Evolutionary conservation across 306 rosid genomes (phyloP).

Genomic region (Spatholobus suberectus): DNA sequence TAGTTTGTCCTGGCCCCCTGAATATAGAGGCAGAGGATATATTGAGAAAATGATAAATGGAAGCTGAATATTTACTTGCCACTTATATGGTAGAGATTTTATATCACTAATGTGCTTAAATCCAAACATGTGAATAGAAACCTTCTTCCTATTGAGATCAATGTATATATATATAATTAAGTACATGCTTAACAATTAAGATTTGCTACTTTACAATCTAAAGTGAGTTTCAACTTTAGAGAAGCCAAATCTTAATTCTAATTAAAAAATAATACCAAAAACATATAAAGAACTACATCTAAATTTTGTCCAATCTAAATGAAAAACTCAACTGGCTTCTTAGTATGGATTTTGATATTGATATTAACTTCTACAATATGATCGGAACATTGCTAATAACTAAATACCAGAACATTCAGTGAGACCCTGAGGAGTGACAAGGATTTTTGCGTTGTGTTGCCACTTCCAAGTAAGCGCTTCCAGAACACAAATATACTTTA

Average conservation of each 20-base stretch:
- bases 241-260: no score
- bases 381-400: background rate
- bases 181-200: no score
- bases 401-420: background rate
- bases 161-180: background rate
- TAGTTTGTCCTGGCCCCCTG: background rate
- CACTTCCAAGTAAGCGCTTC: background rate
- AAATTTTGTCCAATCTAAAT: background rate
- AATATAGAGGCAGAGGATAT: background rate
- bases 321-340: background rate
- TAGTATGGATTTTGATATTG: background rate
- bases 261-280: background rate
- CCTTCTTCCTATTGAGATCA: background rate
- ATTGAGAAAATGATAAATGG: background rate
- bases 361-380: background rate
- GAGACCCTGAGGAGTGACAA: background rate
- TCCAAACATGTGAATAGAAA: background rate
- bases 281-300: background rate
- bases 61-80: background rate
- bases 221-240: no score
- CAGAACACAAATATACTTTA: background rate
- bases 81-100: conserved; percentile 2
- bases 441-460: background rate
- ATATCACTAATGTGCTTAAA: background rate
- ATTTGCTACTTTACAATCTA: no score